Evolutionary conservation across 2,329 filamentous ascomycete genomes (phyloP), one percentile per base, ranked within the genome.

Genomic region (Fusarium gaditjirri): DNA sequence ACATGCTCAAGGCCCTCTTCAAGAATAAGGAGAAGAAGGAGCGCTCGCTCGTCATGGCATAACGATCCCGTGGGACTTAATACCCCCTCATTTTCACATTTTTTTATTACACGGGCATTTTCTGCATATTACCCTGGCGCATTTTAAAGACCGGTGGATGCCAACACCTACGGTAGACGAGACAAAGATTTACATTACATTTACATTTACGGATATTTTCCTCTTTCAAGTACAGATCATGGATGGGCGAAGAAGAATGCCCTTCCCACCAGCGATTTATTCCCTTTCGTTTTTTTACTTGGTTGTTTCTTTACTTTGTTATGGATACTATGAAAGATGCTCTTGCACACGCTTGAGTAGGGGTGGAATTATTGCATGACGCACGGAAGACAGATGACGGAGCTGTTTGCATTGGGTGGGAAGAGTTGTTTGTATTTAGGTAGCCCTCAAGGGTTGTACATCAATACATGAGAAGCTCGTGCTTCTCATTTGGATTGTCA

Each of bases 1-100:
- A 85, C 75, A 87, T 90, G 87, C 83, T 90, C 70, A 90, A 89
- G 81, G 80, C 84, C 6, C 71, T 90, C 63, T 90, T 90, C 77
- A 88, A 86, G 82, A 86, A 83, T 80, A 89, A 87, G 80, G 87
- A 86, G 79, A 84, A 84, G 65, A 78, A 74, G 41, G 81, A 82
- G 61, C 80, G 80, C 52, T 78, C 78, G 35, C 62, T 80, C 43
- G 79, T 81, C 46, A 61, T 78, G 39, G 79, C 78, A 29, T 80
- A 76, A 65, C 63, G 50, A 59, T 17, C 41, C 39, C 25, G 16
- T 5, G 38, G 38, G 43, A 61, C 11, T 49, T 39, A 39, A 60
- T 60, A 47, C 21, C 29, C 21, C 35, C 19, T 39, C 29, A 31
- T 38, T 21, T 31, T 3, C 29, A 31, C 31, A 31, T 25, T 42